These are phyloP conservation scores for Pestalotiopsis sp. DNA, from an alignment of 2,329 filamentous ascomycete species.

Conservation along the genomic window DNA sequence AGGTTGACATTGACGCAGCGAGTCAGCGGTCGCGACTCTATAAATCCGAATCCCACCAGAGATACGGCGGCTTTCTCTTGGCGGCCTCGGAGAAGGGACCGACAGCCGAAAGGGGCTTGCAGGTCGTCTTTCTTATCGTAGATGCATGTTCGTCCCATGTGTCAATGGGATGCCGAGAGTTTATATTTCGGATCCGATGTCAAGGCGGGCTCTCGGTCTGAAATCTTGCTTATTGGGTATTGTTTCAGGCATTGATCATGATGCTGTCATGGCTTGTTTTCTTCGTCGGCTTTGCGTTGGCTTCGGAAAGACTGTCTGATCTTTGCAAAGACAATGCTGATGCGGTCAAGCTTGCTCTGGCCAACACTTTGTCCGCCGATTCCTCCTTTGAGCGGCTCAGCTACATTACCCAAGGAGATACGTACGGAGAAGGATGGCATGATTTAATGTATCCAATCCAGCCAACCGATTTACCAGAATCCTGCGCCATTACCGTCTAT, in stretches of 20 bases:
- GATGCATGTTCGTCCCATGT: neutral
- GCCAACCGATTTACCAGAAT: slow-evolving; percentile 38
- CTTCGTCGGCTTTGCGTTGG: neutral
- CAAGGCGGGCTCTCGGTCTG: neutral
- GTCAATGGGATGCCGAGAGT: neutral
- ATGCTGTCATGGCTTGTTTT: too few relatives aligned
- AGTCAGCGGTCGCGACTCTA: neutral
- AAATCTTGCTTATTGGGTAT: neutral
- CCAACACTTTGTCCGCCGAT: slow-evolving; percentile 18
- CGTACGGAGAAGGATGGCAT: slow-evolving; percentile 37
- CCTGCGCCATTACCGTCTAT: slow-evolving; percentile 40
- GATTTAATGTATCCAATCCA: slow-evolving; percentile 37
- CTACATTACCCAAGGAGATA: slow-evolving; percentile 31
- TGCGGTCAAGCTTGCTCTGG: slow-evolving; percentile 24
- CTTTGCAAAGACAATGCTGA: slow-evolving; percentile 17
- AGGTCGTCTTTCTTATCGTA: neutral
- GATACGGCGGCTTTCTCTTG: neutral
- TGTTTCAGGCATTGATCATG: too few relatives aligned
- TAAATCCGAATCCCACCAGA: neutral
- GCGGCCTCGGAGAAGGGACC: neutral
- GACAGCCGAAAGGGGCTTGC: neutral
- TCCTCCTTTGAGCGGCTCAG: slow-evolving; percentile 31
- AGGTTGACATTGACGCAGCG: neutral
- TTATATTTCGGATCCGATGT: neutral
- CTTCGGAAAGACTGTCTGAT: neutral